Conservation (phyloP, 345 rosid species). For the Chamaenerion angustifolium region DNA sequence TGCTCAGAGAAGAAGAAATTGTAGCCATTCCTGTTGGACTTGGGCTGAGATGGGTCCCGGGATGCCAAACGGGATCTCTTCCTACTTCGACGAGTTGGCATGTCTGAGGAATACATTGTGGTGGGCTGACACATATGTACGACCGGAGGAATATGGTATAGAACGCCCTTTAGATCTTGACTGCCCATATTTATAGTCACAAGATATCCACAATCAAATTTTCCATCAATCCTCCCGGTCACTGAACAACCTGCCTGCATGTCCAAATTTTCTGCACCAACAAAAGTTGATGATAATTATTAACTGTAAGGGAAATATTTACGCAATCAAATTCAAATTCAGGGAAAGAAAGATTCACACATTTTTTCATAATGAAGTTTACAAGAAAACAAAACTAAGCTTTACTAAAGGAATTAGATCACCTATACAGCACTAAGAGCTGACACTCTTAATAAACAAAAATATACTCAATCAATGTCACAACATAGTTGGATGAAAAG, state of each 20-base stretch:
- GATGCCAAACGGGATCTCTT: conserved; percentile 35
- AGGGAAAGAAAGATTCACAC: not conserved
- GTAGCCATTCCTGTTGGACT: conserved; percentile 67
- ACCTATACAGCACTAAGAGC: too few relatives aligned
- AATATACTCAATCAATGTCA: too few relatives aligned
- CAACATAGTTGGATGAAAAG: too few relatives aligned
- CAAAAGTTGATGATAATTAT: not conserved
- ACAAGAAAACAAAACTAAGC: too few relatives aligned
- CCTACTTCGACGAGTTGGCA: conserved; percentile 25
- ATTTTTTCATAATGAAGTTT: too few relatives aligned
- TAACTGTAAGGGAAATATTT: too few relatives aligned
- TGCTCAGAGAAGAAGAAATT: conserved; percentile 64
- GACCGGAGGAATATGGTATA: conserved; percentile 36
- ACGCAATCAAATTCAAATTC: too few relatives aligned
- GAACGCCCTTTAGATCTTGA: conserved; percentile 46
- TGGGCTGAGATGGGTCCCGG: conserved; percentile 48
- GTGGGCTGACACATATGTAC: conserved; percentile 17
- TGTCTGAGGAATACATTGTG: conserved; percentile 16
- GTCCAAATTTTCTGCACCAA: conserved; percentile 22
- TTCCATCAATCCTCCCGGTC: conserved; percentile 63
- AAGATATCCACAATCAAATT: conserved; percentile 66
- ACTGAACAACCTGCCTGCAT: conserved; percentile 42
- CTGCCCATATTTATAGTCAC: conserved; percentile 43
- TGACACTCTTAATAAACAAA: too few relatives aligned
- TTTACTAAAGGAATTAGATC: too few relatives aligned